A percentile compares a stretch with the other conserved stretches of the same genome.
phyloP scores from a whole-genome alignment of 208 protist genomes.

The Herpetomonas samuelpessoai region DNA sequence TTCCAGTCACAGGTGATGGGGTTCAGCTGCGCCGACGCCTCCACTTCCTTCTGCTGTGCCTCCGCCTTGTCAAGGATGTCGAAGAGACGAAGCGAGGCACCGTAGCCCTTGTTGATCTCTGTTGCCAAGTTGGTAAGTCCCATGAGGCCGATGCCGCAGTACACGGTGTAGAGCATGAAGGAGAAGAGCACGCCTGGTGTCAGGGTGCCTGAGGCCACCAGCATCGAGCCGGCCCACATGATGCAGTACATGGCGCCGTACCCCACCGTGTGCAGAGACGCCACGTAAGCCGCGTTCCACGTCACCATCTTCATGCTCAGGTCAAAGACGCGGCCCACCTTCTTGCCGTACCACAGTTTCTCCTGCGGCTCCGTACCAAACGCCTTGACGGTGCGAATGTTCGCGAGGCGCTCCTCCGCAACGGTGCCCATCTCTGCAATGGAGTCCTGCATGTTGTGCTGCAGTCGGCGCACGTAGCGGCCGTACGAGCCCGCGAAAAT shows the following conservation, averaged over 20 bases:
- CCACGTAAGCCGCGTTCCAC: slow-evolving; percentile 74
- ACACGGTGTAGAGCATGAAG: slow-evolving; percentile 91
- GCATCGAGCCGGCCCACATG: slow-evolving; percentile 86
- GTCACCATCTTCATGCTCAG: slow-evolving; percentile 68
- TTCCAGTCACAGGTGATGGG: slow-evolving; percentile 51
- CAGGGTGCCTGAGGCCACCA: slow-evolving; percentile 66
- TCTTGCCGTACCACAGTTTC: slow-evolving; percentile 69
- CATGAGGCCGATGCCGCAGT: slow-evolving; percentile 84
- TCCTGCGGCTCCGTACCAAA: slow-evolving; percentile 70
- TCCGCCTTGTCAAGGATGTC: slow-evolving; percentile 79
- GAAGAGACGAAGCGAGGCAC: slow-evolving; percentile 73
- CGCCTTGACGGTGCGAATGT: slow-evolving; percentile 80
- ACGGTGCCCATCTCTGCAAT: slow-evolving; percentile 75
- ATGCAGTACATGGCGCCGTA: slow-evolving; percentile 85
- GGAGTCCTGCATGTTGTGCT: slow-evolving; percentile 79
- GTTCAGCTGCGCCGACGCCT: slow-evolving; percentile 33
- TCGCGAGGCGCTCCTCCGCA: slow-evolving; percentile 77
- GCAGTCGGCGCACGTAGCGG: slow-evolving; percentile 69
- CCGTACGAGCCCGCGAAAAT: slow-evolving; percentile 85
- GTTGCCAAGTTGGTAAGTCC: slow-evolving; percentile 80
- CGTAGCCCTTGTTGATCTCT: slow-evolving; percentile 88
- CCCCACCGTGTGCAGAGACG: slow-evolving; percentile 76
- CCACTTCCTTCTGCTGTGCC: slow-evolving; percentile 27
- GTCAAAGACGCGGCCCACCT: slow-evolving; percentile 62
- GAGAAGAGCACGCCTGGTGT: slow-evolving; percentile 84